Conservation (phyloP, 768 basidiomycete species). For the Psilocybe sp. region DNA sequence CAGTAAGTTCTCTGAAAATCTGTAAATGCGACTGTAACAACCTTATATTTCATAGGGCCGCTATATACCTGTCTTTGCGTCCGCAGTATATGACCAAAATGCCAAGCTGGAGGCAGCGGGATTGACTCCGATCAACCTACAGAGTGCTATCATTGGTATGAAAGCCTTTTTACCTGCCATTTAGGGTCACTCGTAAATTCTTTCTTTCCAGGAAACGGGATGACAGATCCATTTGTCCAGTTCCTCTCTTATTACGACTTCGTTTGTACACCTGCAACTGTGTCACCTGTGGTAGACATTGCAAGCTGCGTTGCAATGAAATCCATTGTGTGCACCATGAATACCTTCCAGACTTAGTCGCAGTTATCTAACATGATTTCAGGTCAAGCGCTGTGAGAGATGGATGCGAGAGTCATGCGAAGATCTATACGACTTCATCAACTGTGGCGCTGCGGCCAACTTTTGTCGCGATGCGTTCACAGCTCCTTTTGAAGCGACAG, state of each 20-base stretch:
- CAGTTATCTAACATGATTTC: neutral
- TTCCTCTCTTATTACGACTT: slow-evolving; percentile 43
- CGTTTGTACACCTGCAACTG: slow-evolving; percentile 50
- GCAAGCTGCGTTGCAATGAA: slow-evolving; percentile 58
- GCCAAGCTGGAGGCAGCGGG: slow-evolving; percentile 45
- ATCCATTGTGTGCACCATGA: slow-evolving; percentile 46
- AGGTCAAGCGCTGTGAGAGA: slow-evolving; percentile 66
- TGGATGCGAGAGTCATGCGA: slow-evolving; percentile 55
- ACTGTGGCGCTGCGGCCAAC: slow-evolving; percentile 56
- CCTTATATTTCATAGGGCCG: slow-evolving; percentile 46
- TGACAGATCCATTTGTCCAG: slow-evolving; percentile 53
- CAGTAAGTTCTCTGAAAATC: slow-evolving; percentile 35
- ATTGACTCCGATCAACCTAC: slow-evolving; percentile 59
- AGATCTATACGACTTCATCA: slow-evolving; percentile 60
- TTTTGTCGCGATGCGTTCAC: slow-evolving; percentile 62
- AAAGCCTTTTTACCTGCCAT: neutral
- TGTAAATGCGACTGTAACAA: neutral
- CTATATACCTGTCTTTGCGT: slow-evolving; percentile 73
- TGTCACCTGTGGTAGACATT: slow-evolving; percentile 43
- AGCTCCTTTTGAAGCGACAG: slow-evolving; percentile 34
- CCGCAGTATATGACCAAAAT: slow-evolving; percentile 77
- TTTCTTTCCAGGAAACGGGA: slow-evolving; percentile 50
- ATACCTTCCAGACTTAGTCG: neutral
- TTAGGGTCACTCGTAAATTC: neutral
- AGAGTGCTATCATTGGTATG: slow-evolving; percentile 70